A percentile compares a stretch with the other conserved stretches of the same genome.
phyloP scores from a whole-genome alignment of 352 stramenopile species.

The Phytopythium cucurbitacearum region DNA sequence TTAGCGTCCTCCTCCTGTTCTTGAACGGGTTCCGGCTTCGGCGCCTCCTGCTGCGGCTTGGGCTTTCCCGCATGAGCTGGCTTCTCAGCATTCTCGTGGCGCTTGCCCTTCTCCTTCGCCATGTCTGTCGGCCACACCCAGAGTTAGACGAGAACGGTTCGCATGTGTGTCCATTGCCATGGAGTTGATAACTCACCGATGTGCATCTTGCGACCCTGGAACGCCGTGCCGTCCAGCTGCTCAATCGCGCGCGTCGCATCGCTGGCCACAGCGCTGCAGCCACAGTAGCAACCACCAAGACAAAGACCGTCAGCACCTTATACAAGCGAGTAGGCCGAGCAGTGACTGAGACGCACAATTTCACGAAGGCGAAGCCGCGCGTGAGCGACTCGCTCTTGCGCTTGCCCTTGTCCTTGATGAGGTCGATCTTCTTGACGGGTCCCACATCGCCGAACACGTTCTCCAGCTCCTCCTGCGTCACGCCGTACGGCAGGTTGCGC shows the following conservation, averaged over 20 bases:
- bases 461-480: conserved; percentile 84
- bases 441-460: conserved; percentile 77
- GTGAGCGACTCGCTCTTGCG: conserved; percentile 75
- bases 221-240: conserved; percentile 71
- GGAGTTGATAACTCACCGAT: conserved; percentile 43
- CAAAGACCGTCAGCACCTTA: neutral
- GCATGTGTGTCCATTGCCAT: neutral
- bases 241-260: conserved; percentile 69
- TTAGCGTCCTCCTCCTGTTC: conserved; percentile 13
- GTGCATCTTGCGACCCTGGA: conserved; percentile 75
- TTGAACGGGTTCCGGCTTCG: conserved; percentile 12
- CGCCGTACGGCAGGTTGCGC: conserved; percentile 83
- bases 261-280: conserved; percentile 56
- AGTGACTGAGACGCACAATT: conserved; percentile 53
- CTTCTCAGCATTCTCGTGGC: conserved; percentile 18
- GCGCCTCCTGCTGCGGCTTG: conserved; percentile 13
- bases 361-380: conserved; percentile 83
- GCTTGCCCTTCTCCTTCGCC: conserved; percentile 66
- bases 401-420: conserved; percentile 89
- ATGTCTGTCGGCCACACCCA: conserved; percentile 35
- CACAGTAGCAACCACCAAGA: conserved; percentile 1
- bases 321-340: neutral
- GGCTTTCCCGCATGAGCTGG: conserved; percentile 4
- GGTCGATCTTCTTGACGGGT: conserved; percentile 81
- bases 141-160: neutral